Percentiles rank a stretch among this genome's conserved stretches.
Conservation (phyloP, 2,329 filamentous ascomycete species). For the Aspergillus hortae region DNA sequence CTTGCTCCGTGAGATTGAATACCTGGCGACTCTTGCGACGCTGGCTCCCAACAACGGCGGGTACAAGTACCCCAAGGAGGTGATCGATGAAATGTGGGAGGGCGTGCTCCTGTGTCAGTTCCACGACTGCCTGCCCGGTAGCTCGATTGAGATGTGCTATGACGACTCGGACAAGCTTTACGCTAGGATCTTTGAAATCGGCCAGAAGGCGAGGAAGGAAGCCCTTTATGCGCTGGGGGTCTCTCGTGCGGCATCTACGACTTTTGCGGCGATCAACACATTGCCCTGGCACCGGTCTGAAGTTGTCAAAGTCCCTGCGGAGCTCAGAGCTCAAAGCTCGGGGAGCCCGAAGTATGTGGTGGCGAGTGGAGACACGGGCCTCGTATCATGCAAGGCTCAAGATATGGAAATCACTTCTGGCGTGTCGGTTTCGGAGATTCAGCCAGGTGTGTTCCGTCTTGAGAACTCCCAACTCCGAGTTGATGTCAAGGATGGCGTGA, state of each 20-base stretch:
- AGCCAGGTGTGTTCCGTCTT: conserved; percentile 68
- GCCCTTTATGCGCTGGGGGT: conserved; percentile 67
- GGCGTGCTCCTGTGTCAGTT: conserved; percentile 88
- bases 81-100: conserved; percentile 98
- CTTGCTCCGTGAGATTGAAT: conserved; percentile 81
- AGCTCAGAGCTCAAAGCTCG: conserved; percentile 15
- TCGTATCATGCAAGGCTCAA: conserved; percentile 34
- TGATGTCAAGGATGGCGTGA: conserved; percentile 68
- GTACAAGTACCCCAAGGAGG: conserved; percentile 88
- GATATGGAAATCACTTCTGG: conserved; percentile 20
- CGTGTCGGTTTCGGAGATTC: conserved; percentile 50
- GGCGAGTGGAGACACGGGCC: conserved; percentile 46
- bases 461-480: conserved; percentile 74
- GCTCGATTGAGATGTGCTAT: conserved; percentile 96
- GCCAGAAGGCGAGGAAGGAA: conserved; percentile 66
- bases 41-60: conserved; percentile 56
- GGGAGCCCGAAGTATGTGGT: conserved; percentile 38
- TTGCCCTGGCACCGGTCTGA: conserved; percentile 80
- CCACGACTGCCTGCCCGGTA: conserved; percentile 94
- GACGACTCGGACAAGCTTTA: conserved; percentile 93
- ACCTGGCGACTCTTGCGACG: conserved; percentile 80
- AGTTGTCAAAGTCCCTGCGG: conserved; percentile 60
- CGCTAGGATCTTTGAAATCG: conserved; percentile 73
- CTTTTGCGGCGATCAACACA: conserved; percentile 71
- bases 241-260: conserved; percentile 40